A percentile compares a stretch with the other conserved stretches of the same genome.
Evolutionary conservation across 1,284 basidiomycete species (phyloP).

Genomic region (Cryptococcus wingfieldii): DNA sequence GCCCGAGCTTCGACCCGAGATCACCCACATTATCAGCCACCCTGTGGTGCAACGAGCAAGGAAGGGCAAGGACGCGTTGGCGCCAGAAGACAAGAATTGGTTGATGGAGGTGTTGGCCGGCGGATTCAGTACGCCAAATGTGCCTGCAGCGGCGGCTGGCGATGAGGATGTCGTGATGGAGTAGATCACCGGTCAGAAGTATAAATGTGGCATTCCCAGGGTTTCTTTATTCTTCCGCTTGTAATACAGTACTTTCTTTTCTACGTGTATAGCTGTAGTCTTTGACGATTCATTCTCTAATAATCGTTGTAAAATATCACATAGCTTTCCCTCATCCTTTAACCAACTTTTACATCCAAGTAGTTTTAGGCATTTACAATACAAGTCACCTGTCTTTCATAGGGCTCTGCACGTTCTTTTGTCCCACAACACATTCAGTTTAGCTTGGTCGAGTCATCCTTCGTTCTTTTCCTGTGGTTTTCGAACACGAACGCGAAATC

Average conservation of each 20-base stretch:
- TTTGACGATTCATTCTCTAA: neutral
- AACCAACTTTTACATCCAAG: neutral
- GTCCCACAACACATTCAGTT: neutral
- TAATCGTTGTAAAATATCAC: slow-evolving; percentile 1
- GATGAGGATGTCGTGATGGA: slow-evolving; percentile 18
- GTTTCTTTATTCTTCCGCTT: neutral
- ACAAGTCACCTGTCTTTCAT: neutral
- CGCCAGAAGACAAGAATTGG: slow-evolving; percentile 44
- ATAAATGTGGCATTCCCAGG: neutral
- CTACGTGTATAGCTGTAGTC: neutral
- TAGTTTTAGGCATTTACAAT: neutral
- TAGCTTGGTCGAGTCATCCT: neutral
- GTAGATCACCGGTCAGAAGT: slow-evolving; percentile 3
- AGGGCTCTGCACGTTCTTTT: neutral
- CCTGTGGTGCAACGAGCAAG: slow-evolving; percentile 67
- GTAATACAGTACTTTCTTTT: neutral
- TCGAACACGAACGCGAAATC: neutral
- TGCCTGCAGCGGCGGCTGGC: neutral
- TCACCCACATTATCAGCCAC: slow-evolving; percentile 60
- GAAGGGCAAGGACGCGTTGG: slow-evolving; percentile 44
- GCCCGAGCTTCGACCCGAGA: slow-evolving; percentile 60
- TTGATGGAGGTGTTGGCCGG: slow-evolving; percentile 41
- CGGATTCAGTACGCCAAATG: slow-evolving; percentile 3
- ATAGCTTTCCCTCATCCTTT: neutral
- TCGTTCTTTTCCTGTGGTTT: neutral